Evolutionary conservation across 2,329 filamentous ascomycete species (phyloP), one percentile per base, ranked within the genome.

Genomic region (Grosmannia penicillata): DNA sequence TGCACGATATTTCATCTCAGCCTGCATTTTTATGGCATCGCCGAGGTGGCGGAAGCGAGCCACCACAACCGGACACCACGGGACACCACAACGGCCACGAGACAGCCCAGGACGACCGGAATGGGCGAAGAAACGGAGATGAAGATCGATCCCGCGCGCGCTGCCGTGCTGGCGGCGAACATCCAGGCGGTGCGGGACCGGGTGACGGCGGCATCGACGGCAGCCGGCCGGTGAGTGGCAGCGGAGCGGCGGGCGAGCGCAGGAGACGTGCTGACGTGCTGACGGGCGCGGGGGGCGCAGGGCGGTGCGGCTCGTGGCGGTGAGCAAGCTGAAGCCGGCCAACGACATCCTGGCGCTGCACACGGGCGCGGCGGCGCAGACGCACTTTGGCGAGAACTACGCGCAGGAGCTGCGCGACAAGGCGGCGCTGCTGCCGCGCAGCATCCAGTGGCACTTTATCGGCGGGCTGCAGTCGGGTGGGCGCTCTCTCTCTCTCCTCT

Each of bases 331-430:
- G 48, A 96, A 98, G 62, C 89, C 91, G 13, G 84, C 78, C 42
- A 82, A 82, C 51, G 91, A 98, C 57, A 82, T 98, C 51, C 68
- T 93, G 39, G 80, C 86, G 23, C 72, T 98, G 1, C 80, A 93
- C 61, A 66, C 72, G 49, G 58, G 66, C 0, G 65, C 69, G 1
- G 56, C 62, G 23, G 57, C 62, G 1, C 82, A 87, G 39, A 49
- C 66, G 15, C 84, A 98, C 61, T 96, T 96, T 57, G 91, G 91
- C 50, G 91, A 98, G 62, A 98, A 98, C 65, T 98, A 98, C 62
- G 70, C 81, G 4, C 82, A 89, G 59, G 91, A 98, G 59, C 72
- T 98, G 38, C 68, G 71, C 42, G 81, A 93, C 56, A 98, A 98
- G 59, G 80, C 85, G 2, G 70, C 72, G 26, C 56, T 94, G 17